phyloP scores from a whole-genome alignment of 306 rosid species.

The Malus sylvestris region DNA sequence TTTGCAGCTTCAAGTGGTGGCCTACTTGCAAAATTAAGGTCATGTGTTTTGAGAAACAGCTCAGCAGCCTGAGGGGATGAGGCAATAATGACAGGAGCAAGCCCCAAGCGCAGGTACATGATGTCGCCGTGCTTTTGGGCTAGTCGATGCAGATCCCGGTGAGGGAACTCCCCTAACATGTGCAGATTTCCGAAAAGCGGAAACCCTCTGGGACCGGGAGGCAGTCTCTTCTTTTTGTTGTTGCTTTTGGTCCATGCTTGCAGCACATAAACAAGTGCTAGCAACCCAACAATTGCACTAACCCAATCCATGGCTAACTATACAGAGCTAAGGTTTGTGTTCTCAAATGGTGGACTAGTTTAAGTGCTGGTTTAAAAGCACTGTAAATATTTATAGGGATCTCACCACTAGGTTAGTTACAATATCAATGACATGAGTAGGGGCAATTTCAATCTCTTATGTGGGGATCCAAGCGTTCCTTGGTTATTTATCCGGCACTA shows the following conservation, averaged over 20 bases:
- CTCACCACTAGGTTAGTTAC: neutral
- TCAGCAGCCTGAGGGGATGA: slow-evolving; percentile 71
- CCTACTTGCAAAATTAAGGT: slow-evolving; percentile 50
- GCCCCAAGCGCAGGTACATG: slow-evolving; percentile 51
- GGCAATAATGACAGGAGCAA: slow-evolving; percentile 44
- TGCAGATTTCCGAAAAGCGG: slow-evolving; percentile 58
- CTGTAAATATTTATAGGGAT: neutral
- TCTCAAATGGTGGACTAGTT: neutral
- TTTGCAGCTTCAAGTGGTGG: slow-evolving; percentile 38
- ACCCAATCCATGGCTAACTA: slow-evolving; percentile 10
- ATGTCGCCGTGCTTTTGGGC: slow-evolving; percentile 53
- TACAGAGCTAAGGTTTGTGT: neutral
- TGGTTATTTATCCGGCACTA: neutral
- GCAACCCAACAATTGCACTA: slow-evolving; percentile 22
- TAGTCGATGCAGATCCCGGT: slow-evolving; percentile 38
- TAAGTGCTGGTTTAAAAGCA: neutral
- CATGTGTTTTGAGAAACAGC: slow-evolving; percentile 57
- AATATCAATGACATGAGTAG: neutral
- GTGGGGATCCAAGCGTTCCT: neutral
- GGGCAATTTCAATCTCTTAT: neutral
- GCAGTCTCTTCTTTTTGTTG: slow-evolving; percentile 28
- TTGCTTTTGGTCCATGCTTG: slow-evolving; percentile 19
- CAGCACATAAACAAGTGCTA: slow-evolving; percentile 27
- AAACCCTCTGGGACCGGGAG: slow-evolving; percentile 70
- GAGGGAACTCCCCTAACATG: slow-evolving; percentile 43